A percentile compares a stretch with the other conserved stretches of the same genome.
phyloP scores from a whole-genome alignment of 1,139 yeast genomes.

The Nakaseomyces sp. region DNA sequence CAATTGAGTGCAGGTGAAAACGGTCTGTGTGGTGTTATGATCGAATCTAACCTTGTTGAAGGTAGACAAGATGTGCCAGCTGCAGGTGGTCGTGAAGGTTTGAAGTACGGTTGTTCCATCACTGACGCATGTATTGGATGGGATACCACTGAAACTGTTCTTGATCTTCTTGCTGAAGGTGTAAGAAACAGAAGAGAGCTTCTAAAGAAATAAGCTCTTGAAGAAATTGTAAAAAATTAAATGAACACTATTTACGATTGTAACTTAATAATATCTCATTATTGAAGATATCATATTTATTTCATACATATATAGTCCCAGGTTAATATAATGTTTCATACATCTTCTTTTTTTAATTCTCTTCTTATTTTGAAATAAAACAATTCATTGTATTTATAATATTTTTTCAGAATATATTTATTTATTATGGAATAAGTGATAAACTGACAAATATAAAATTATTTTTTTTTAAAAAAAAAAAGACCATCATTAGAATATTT shows the following conservation, averaged over 20 bases:
- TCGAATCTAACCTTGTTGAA: slow-evolving; percentile 82
- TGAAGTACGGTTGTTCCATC: slow-evolving; percentile 87
- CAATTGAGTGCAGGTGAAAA: slow-evolving; percentile 74
- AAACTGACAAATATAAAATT: too few species aligned
- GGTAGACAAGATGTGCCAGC: slow-evolving; percentile 90
- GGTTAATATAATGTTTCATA: not conserved
- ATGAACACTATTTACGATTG: too few species aligned
- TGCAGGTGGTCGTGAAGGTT: slow-evolving; percentile 60
- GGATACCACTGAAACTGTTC: slow-evolving; percentile 70
- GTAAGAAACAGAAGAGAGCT: slow-evolving; percentile 62
- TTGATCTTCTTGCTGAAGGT: slow-evolving; percentile 65
- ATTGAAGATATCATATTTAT: not conserved
- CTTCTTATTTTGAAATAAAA: not conserved
- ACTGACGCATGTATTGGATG: slow-evolving; percentile 95
- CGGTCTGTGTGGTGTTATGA: slow-evolving; percentile 87
- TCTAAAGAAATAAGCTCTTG: not conserved
- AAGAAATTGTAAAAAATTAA: not conserved
- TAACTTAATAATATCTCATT: not conserved
- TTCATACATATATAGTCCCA: not conserved
- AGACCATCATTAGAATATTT: not conserved
- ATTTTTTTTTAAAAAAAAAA: too few species aligned
- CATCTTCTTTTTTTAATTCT: not conserved
- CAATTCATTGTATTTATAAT: too few species aligned
- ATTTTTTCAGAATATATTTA: too few species aligned
- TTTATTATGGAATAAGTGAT: too few species aligned